Evolutionary conservation across 768 basidiomycete species (phyloP), one percentile per base, ranked within the genome.

Genomic region (Thelephora aurantiotincta): DNA sequence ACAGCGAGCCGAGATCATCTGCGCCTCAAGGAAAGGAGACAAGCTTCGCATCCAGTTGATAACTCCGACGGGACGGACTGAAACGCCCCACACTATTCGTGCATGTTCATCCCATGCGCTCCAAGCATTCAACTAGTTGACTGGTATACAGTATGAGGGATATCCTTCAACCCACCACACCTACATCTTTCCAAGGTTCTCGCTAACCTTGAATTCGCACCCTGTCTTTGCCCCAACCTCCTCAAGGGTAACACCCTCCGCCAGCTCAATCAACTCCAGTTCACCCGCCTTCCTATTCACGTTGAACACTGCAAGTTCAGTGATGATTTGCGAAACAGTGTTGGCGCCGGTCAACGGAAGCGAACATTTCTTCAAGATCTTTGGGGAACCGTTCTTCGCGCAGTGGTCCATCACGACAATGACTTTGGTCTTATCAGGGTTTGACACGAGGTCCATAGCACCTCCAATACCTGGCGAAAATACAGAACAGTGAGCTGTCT

Each of bases 401-500:
- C 78, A 77, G 65, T 94, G 92, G 57, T 96, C 92, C 76, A 90
- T 85, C 30, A 88, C 74, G 5, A 73, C 89, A 48, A 94, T 87
- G 51, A 92, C 82, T 64, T 84, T 93, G 36, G 93, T 97, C 65
- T 82, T 82, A 64, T 94, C 90, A 1, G 92, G 93, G 66, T 94
- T 96, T 50, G 92, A 94, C n/a, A n/a, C 90, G 43, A 93, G 78
- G 60, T 94, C 91, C 90, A 93, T 93, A 11, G 92, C 92, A 45
- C 93, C 93, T 11, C 93, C 93, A 60, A 96, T 93, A 36, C 89
- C 87, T 84, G 57, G 47, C 16, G 5, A n/a, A 47, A n/a, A 48
- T 23, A 5, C 14, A 5, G 7, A 11, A 13, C 18, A 22, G 34
- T 26, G 18, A n/a, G 19, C n/a, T n/a, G n/a, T n/a, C n/a, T n/a